Base-by-base conservation (phyloP, 1,284 basidiomycete genomes). In the Sutorius eximius region DNA sequence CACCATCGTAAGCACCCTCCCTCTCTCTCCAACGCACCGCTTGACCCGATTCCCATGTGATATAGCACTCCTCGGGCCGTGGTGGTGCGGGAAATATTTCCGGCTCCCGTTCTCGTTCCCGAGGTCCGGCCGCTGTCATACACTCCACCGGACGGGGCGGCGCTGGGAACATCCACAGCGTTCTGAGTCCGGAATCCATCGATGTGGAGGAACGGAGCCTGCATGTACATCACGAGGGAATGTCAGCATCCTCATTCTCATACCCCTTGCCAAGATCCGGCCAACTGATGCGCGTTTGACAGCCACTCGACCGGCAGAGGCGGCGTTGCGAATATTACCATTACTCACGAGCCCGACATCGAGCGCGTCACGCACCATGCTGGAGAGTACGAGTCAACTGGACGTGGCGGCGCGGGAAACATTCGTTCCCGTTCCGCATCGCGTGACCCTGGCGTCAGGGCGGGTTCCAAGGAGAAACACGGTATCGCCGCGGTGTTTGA, bases 341-440 rank as follows among this genome's bases (percentile, higher is more conserved):
- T 58, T 18, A 45, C 66, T 0, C 71, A 73, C 27, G 68, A 69
- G 7, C 81, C 82, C 0, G 62, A 67, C 1, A 64, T 75, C 42
- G 80, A 83, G 53, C 66, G 63, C 12, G 61, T 65, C 41, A 18
- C 53, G 7, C 71, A 71, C 40, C 68, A 64, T 52, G 56, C 61
- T 11, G 56, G 59, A 10, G 69, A 69, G 1, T 69, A 67, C 41
- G 75, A 77, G 56, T 81, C 81, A 18, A 76, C 78, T 13, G 89
- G 88, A 3, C 82, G 89, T 20, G 89, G 89, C n/a, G 89, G 89
- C 10, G 80, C 73, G 6, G 89, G 89, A 12, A 91, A 92, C 66
- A 82, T 90, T 52, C 81, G 80, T 37, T 74, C 78, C 13, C 72
- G 73, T 37, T 77, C 76, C 16, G 62, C 43, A 3, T 76, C 77